These are phyloP conservation scores for Globisporangium iwayamae DNA, from an alignment of 352 stramenopile genomes.

Conservation along the genomic window DNA sequence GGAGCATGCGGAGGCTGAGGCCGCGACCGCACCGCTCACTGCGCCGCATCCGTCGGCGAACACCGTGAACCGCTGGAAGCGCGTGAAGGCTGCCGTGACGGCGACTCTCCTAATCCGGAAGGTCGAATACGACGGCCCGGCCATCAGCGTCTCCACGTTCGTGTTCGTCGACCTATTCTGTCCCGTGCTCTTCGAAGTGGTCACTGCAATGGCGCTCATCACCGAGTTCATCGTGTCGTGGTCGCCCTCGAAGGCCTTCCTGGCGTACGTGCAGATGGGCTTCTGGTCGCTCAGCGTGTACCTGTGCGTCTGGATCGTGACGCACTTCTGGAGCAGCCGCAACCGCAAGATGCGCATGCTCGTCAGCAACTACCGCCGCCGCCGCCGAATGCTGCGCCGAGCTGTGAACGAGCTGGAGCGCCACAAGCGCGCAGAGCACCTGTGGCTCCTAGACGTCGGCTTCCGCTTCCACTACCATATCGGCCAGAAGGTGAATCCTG, in stretches of 20 bases:
- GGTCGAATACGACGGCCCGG: conserved; percentile 46
- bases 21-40: conserved; percentile 14
- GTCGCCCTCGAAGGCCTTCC: conserved; percentile 61
- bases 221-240: conserved; percentile 48
- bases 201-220: conserved; percentile 46
- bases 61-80: conserved; percentile 48
- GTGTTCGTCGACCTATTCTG: conserved; percentile 73
- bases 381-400: conserved; percentile 46
- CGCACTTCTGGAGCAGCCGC: conserved; percentile 77
- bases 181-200: conserved; percentile 64
- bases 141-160: conserved; percentile 74
- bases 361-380: conserved; percentile 73
- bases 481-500: conserved; percentile 38
- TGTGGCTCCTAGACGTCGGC: conserved; percentile 74
- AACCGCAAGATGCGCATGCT: conserved; percentile 75
- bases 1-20: conserved; percentile 23
- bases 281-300: conserved; percentile 63
- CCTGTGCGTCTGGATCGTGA: conserved; percentile 61
- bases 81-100: conserved; percentile 43
- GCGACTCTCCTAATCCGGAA: conserved; percentile 60
- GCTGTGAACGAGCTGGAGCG: conserved; percentile 45
- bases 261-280: conserved; percentile 65
- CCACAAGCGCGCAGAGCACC: conserved; percentile 59
- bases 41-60: conserved; percentile 15
- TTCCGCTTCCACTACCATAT: conserved; percentile 72